These are phyloP conservation scores for Pleurotus djamor DNA, from an alignment of 768 basidiomycete species.

Conservation along the genomic window DNA sequence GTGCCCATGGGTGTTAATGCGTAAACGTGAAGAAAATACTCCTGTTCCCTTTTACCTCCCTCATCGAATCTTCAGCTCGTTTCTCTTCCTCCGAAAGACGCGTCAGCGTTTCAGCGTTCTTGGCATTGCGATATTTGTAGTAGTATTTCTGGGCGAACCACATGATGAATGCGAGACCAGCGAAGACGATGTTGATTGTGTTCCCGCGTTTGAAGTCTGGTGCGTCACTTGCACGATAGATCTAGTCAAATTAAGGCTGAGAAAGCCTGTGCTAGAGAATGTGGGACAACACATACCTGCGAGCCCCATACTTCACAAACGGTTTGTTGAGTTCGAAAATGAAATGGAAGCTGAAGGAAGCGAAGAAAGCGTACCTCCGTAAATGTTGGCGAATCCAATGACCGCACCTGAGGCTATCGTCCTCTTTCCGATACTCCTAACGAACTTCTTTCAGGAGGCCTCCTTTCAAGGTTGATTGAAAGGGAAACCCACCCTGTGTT, in stretches of 20 bases:
- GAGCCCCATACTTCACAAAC: slow-evolving; percentile 30
- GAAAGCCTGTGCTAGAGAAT: neutral
- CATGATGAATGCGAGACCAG: slow-evolving; percentile 23
- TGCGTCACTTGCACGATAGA: slow-evolving; percentile 34
- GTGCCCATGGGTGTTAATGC: slow-evolving; percentile 11
- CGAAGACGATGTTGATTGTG: slow-evolving; percentile 32
- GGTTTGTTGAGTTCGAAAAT: slow-evolving; percentile 8
- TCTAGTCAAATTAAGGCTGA: slow-evolving; percentile 11
- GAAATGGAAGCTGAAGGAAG: neutral
- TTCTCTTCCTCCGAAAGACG: slow-evolving; percentile 20
- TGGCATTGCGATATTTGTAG: slow-evolving; percentile 24
- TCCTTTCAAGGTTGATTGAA: neutral
- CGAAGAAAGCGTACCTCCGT: slow-evolving; percentile 10
- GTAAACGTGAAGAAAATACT: slow-evolving; percentile 31
- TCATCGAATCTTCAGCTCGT: slow-evolving; percentile 19
- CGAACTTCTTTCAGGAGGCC: neutral
- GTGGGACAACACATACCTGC: slow-evolving; percentile 13
- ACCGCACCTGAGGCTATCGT: slow-evolving; percentile 32
- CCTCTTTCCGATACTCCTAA: slow-evolving; percentile 28
- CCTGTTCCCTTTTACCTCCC: slow-evolving; percentile 27
- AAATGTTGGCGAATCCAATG: slow-evolving; percentile 27
- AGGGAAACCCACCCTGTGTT: slow-evolving; percentile 26
- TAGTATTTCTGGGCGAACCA: slow-evolving; percentile 31
- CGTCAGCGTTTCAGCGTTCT: slow-evolving; percentile 16
- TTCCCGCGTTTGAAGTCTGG: slow-evolving; percentile 35